phyloP scores from a whole-genome alignment of 495 filamentous ascomycete species.

The Neurospora discreta region DNA sequence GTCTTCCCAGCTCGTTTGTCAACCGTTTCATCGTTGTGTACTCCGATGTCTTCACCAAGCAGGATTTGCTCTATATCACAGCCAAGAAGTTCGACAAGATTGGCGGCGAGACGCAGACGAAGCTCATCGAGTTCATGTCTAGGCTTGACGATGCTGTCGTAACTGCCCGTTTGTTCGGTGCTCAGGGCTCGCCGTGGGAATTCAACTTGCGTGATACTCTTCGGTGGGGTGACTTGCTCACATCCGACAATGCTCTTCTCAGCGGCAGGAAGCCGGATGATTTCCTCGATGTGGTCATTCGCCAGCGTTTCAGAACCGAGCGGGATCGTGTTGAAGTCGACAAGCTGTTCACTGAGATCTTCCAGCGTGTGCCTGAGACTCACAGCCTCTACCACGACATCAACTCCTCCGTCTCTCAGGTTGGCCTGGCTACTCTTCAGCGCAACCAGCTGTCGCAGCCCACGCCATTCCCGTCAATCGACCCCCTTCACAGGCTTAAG shows the following conservation, averaged over 20 bases:
- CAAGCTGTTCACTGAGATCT: slow-evolving; percentile 44
- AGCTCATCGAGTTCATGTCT: slow-evolving; percentile 71
- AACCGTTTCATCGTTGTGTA: slow-evolving; percentile 98
- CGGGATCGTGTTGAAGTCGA: slow-evolving; percentile 54
- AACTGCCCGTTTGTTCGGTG: slow-evolving; percentile 53
- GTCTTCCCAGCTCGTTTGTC: slow-evolving; percentile 88
- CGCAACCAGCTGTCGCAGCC: slow-evolving; percentile 48
- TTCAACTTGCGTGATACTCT: slow-evolving; percentile 91
- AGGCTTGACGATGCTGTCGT: slow-evolving; percentile 59
- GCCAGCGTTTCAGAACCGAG: slow-evolving; percentile 71
- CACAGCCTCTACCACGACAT: slow-evolving; percentile 57
- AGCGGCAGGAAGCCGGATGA: slow-evolving; percentile 44
- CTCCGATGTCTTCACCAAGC: slow-evolving; percentile 71
- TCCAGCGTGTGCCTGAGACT: slow-evolving; percentile 24
- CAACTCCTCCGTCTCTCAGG: slow-evolving; percentile 45
- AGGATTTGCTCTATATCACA: slow-evolving; percentile 76
- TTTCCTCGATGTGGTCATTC: slow-evolving; percentile 72
- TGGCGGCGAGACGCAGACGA: slow-evolving; percentile 40
- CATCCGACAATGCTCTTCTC: slow-evolving; percentile 43
- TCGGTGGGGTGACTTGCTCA: slow-evolving; percentile 73
- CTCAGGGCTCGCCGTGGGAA: slow-evolving; percentile 88
- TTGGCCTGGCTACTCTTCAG: slow-evolving; percentile 62
- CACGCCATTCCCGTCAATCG: slow-evolving; percentile 41
- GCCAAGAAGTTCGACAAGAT: slow-evolving; percentile 59
- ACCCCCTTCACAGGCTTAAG: slow-evolving; percentile 46